Base-by-base conservation (phyloP, 495 filamentous ascomycete species). In the Glarea lozoyensis region DNA sequence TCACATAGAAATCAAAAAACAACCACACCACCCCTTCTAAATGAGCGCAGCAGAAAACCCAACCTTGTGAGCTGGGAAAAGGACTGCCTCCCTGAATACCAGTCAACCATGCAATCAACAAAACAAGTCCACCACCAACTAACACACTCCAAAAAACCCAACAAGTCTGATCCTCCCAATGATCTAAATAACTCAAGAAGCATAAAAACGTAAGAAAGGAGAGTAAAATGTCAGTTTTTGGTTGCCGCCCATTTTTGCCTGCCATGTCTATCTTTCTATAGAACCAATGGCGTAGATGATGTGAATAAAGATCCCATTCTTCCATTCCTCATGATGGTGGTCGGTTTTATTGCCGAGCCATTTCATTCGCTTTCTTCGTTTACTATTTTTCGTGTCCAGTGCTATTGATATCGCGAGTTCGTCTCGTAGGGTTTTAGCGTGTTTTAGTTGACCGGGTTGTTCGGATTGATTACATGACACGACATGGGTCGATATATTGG, bases 51-150 rank as follows among this genome's bases (percentile, higher is more conserved):
- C n/a, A 12, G 23, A 41, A 41, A 41, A 41, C 38, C 38, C 38
- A 19, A 19, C 38, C 38, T 41, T 41, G 38, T 30, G 38, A 41
- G 38, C 38, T 29, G 57, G 38, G 38, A 41, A 41, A 41, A 41
- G 31, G 12, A 31, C 38, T 30, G 38, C 38, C 38, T 41, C 38
- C n/a, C 38, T 41, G 38, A 41, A 41, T 22, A 13, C 10, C 2
- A 13, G 22, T 23, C n/a, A 11, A 10, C 22, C 23, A 41, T 12
- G 13, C 25, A 16, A 15, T 24, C 18, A 40, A 11, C 34, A 11
- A 18, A 2, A 3, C 37, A 23, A 11, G 10, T 15, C 6, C 7
- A 5, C 5, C 32, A 9, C 9, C 32, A 35, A 35, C 32, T 19
- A 37, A 16, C 35, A 21, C 35, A 21, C 17, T 37, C 38, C 23